Conservation (phyloP, 495 filamentous ascomycete genomes). For the Penicillium canescens region DNA sequence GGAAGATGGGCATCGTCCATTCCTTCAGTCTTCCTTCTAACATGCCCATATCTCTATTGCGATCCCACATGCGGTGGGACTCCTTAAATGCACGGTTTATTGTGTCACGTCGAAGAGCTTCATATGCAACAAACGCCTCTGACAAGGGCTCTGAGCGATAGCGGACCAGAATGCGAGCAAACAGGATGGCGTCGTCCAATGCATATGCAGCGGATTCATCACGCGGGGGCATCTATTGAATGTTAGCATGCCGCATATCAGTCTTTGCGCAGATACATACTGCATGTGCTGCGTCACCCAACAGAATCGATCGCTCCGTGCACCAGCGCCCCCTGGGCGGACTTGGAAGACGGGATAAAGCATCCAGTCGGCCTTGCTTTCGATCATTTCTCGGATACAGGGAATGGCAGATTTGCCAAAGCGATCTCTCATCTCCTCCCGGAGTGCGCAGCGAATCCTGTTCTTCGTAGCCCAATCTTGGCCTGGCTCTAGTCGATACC, state of each 20-base stretch:
- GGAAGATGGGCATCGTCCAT: slow-evolving; percentile 35
- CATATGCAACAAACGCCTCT: slow-evolving; percentile 53
- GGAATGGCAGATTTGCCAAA: slow-evolving; percentile 45
- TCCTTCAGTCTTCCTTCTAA: slow-evolving; percentile 41
- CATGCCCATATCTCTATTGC: slow-evolving; percentile 41
- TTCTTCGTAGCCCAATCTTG: slow-evolving; percentile 49
- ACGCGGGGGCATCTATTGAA: slow-evolving; percentile 56
- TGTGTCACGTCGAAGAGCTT: slow-evolving; percentile 45
- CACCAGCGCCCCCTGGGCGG: slow-evolving; percentile 50
- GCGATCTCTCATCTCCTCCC: slow-evolving; percentile 43
- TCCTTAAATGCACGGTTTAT: slow-evolving; percentile 56
- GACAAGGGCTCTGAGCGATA: slow-evolving; percentile 37
- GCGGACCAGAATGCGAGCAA: slow-evolving; percentile 48
- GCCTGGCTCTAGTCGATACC: slow-evolving; percentile 33
- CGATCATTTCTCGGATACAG: slow-evolving; percentile 51
- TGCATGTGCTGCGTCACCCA: slow-evolving; percentile 63
- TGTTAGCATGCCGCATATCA: slow-evolving; percentile 6
- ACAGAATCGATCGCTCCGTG: slow-evolving; percentile 47
- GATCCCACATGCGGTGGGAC: slow-evolving; percentile 45
- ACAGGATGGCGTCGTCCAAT: slow-evolving; percentile 60
- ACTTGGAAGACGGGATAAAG: slow-evolving; percentile 63
- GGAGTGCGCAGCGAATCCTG: slow-evolving; percentile 42
- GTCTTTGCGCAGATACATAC: slow-evolving; percentile 30
- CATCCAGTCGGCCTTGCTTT: slow-evolving; percentile 50
- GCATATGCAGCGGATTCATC: slow-evolving; percentile 63